Conservation (phyloP, 495 filamentous ascomycete species). For the Aspergillus sclerotiicarbonarius region DNA sequence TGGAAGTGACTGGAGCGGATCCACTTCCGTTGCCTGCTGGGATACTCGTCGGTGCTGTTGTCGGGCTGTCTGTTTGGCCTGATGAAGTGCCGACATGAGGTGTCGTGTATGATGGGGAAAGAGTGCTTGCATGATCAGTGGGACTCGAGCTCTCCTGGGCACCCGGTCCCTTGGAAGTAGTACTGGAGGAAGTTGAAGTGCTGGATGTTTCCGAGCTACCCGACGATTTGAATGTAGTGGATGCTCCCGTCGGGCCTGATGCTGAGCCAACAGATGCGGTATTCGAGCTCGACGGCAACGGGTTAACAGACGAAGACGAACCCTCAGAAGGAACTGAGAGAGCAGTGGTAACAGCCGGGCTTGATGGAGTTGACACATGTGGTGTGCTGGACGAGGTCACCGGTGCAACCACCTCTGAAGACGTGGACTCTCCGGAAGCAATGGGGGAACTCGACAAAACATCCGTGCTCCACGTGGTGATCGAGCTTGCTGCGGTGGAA, state of each 20-base stretch:
- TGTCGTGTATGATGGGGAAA: not conserved
- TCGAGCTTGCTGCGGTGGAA: not conserved
- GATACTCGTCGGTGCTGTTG: slow-evolving; percentile 1
- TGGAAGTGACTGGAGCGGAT: slow-evolving; percentile 12
- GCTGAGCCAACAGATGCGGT: not conserved
- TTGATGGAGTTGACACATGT: too few species aligned
- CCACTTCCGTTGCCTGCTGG: slow-evolving; percentile 14
- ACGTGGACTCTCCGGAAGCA: slow-evolving; percentile 1
- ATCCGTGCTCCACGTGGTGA: not conserved
- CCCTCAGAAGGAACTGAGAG: not conserved
- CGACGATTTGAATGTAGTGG: too few species aligned
- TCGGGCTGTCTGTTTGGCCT: slow-evolving; percentile 1
- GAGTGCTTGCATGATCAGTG: not conserved
- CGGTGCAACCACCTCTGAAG: not conserved
- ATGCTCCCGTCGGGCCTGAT: too few species aligned
- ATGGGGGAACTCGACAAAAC: not conserved
- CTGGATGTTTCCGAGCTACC: too few species aligned
- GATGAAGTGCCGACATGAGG: not conserved
- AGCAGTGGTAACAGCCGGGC: not conserved
- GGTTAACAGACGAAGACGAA: not conserved
- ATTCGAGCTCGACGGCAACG: slow-evolving; percentile 1
- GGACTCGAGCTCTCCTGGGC: slow-evolving; percentile 1
- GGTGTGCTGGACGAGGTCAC: too few species aligned
- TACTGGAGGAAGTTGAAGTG: too few species aligned
- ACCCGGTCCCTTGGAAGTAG: too few species aligned